These are phyloP conservation scores for Pseudogymnoascus sp. DNA, from an alignment of 2,329 filamentous ascomycete species.

Conservation along the genomic window DNA sequence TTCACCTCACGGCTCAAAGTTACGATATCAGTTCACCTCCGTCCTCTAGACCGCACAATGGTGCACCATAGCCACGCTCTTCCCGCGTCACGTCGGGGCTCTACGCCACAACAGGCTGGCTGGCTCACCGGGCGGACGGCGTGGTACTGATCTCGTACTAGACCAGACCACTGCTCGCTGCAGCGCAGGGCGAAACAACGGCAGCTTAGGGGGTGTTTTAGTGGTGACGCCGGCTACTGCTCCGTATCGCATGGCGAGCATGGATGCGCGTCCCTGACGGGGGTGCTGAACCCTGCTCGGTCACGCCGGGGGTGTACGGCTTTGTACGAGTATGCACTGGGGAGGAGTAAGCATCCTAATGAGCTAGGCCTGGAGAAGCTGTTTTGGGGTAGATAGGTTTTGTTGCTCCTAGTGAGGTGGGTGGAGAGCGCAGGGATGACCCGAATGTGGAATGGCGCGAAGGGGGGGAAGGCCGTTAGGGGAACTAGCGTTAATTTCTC, in stretches of 20 bases:
- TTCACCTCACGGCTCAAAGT: not conserved
- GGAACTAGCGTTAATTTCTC: not conserved
- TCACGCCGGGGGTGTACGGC: not conserved
- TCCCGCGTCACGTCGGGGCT: not conserved
- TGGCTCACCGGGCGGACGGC: not conserved
- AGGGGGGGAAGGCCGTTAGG: not conserved
- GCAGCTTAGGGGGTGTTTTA: not conserved
- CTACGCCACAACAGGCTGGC: not conserved
- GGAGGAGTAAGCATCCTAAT: not conserved
- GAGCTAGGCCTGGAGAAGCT: not conserved
- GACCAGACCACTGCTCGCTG: not conserved
- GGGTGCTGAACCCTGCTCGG: not conserved
- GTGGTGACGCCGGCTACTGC: not conserved
- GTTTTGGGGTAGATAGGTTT: not conserved
- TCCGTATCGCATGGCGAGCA: slow-evolving; percentile 5
- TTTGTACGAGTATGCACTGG: not conserved
- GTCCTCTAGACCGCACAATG: not conserved
- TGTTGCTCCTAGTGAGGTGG: not conserved
- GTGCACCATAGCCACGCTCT: not conserved
- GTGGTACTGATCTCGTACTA: not conserved
- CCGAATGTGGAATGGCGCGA: not conserved
- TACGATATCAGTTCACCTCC: not conserved
- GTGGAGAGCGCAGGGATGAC: not conserved
- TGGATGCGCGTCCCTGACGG: not conserved
- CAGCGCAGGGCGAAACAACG: not conserved